Evolutionary conservation across 164 flowering plant species (phyloP).

Genomic region (Macadamia tetraphylla): DNA sequence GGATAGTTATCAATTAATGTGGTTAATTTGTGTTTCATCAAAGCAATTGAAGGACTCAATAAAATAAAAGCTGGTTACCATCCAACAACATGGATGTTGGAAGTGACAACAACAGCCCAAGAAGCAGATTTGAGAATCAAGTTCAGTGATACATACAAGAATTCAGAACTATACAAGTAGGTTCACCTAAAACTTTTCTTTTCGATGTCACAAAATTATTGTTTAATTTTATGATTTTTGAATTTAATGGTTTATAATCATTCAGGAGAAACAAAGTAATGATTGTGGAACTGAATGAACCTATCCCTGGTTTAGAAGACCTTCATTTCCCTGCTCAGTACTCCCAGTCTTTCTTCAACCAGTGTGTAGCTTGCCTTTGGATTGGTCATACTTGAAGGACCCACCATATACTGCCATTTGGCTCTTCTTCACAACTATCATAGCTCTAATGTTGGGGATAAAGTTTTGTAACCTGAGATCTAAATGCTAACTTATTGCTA

Average conservation of each 20-base stretch:
- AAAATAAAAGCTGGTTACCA: slow-evolving; percentile 34
- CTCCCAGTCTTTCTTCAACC: slow-evolving; percentile 49
- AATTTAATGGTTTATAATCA: slow-evolving; percentile 6
- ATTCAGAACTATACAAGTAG: slow-evolving; percentile 56
- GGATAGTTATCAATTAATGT: not conserved
- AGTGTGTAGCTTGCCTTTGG: slow-evolving; percentile 86
- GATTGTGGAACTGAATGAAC: slow-evolving; percentile 74
- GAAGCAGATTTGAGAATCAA: slow-evolving; percentile 28
- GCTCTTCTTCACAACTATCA: slow-evolving; percentile 82
- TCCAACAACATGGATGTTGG: slow-evolving; percentile 69
- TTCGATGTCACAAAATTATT: slow-evolving; percentile 45
- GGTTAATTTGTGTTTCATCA: not conserved
- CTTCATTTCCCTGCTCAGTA: slow-evolving; percentile 76
- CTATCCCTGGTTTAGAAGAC: slow-evolving; percentile 50
- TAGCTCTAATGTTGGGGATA: slow-evolving; percentile 91
- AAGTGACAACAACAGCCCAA: slow-evolving; percentile 61
- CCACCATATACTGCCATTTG: slow-evolving; percentile 92
- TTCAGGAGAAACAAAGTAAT: slow-evolving; percentile 13
- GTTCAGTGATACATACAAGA: slow-evolving; percentile 45
- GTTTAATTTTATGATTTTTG: too few species aligned
- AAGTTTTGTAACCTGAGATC: slow-evolving; percentile 93
- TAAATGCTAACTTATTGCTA: slow-evolving; percentile 45
- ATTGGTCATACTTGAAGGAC: slow-evolving; percentile 94
- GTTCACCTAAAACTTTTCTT: slow-evolving; percentile 73
- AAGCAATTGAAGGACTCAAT: slow-evolving; percentile 25